Conservation (phyloP, 768 basidiomycete species). For the Chalciporus sphaerocephalus region DNA sequence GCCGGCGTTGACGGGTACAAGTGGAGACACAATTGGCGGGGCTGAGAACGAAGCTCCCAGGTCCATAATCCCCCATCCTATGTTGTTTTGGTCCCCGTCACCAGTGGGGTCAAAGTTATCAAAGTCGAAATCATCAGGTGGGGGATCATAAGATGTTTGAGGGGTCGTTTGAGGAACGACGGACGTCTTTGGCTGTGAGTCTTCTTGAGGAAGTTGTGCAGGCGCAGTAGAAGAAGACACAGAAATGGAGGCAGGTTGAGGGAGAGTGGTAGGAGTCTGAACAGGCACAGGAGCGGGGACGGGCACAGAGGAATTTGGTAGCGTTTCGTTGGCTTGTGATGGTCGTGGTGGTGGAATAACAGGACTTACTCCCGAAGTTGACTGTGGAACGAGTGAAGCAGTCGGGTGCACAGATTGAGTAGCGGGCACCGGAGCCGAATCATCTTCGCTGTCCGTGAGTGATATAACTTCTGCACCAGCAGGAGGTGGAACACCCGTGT, state of each 20-base stretch:
- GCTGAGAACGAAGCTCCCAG: slow-evolving; percentile 7
- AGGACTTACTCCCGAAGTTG: not conserved
- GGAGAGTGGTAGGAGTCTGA: not conserved
- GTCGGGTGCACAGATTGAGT: not conserved
- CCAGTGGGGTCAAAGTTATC: slow-evolving; percentile 8
- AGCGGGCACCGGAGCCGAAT: not conserved
- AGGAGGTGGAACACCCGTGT: slow-evolving; percentile 6
- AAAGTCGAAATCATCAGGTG: slow-evolving; percentile 10
- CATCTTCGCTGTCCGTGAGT: slow-evolving; percentile 27
- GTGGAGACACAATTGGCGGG: not conserved
- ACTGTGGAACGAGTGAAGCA: not conserved
- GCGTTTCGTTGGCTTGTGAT: not conserved
- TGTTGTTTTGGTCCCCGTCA: not conserved
- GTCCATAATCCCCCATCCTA: slow-evolving; percentile 7
- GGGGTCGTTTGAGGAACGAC: not conserved
- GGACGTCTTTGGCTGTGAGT: not conserved
- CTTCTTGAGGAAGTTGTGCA: not conserved
- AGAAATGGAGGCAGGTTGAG: not conserved
- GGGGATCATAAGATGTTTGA: slow-evolving; percentile 1
- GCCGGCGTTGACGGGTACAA: not conserved
- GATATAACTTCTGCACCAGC: slow-evolving; percentile 25
- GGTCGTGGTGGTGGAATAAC: not conserved
- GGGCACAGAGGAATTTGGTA: not conserved
- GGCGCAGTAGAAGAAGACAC: not conserved
- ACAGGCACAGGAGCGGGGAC: not conserved